phyloP scores from a whole-genome alignment of 805 yeast species.

The Candida ficus region DNA sequence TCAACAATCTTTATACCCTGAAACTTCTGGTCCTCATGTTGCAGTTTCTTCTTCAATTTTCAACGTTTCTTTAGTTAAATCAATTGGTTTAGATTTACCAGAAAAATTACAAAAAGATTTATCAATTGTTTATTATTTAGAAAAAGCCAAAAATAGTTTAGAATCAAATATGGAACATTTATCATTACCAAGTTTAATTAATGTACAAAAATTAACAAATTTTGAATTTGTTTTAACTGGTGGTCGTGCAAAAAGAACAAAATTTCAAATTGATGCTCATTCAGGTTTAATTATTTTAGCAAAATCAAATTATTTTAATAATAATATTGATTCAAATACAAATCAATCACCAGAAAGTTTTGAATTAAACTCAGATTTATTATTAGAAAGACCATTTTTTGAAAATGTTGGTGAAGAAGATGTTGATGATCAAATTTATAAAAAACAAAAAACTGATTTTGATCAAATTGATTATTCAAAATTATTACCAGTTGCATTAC shows the following conservation, averaged over 20 bases:
- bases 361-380: constrained; percentile 66
- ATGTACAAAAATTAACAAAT: constrained; percentile 54
- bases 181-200: constrained; percentile 47
- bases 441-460: constrained; percentile 33
- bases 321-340: constrained; percentile 28
- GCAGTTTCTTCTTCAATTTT: constrained; percentile 31
- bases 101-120: constrained; percentile 32
- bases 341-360: constrained; percentile 47
- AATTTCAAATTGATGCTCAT: constrained; percentile 66
- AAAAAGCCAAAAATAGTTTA: constrained; percentile 58
- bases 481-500: constrained; percentile 58
- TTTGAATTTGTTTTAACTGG: constrained; percentile 73
- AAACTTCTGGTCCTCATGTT: constrained; percentile 46
- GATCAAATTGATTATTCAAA: constrained; percentile 34
- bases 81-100: constrained; percentile 22
- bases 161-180: constrained; percentile 62
- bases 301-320: constrained; percentile 31
- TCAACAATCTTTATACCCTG: constrained; percentile 60
- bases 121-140: constrained; percentile 52
- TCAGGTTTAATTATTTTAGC: constrained; percentile 79
- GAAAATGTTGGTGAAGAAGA: constrained; percentile 53
- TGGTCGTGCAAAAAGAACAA: constrained; percentile 82
- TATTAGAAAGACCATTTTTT: constrained; percentile 70
- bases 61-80: constrained; percentile 19
- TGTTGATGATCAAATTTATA: constrained; percentile 34